Percentiles rank a stretch among this genome's conserved stretches.
Evolutionary conservation across 2,329 filamentous ascomycete species (phyloP).

Genomic region (Aspergillus thermomutatus): DNA sequence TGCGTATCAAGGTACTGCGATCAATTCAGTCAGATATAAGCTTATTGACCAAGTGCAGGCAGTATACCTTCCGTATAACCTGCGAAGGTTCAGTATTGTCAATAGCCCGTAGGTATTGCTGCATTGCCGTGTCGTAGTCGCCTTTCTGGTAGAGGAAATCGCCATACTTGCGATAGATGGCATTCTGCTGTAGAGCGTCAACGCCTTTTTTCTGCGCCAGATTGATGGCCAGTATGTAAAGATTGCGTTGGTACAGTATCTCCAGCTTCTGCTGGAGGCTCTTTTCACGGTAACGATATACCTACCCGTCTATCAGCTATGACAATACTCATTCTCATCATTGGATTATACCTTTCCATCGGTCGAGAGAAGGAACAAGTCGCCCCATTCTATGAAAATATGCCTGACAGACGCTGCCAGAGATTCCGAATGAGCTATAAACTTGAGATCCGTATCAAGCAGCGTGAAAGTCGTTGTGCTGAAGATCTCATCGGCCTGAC

Average conservation of each 20-base stretch:
- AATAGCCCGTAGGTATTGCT: constrained; percentile 93
- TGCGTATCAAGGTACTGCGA: constrained; percentile 87
- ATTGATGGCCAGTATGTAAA: constrained; percentile 88
- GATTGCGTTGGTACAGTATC: constrained; percentile 87
- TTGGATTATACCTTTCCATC: constrained; percentile 73
- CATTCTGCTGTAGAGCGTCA: constrained; percentile 75
- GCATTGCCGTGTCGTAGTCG: constrained; percentile 98
- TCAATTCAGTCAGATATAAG: constrained; percentile 10
- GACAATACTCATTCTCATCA: background rate
- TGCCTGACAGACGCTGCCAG: constrained; percentile 75
- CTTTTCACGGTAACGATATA: constrained; percentile 88
- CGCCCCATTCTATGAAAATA: constrained; percentile 84
- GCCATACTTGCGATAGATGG: constrained; percentile 90
- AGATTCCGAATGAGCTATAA: constrained; percentile 85
- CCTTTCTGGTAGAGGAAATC: constrained; percentile 93
- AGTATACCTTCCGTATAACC: constrained; percentile 77
- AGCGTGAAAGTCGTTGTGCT: constrained; percentile 85
- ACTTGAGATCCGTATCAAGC: constrained; percentile 85
- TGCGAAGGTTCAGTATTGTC: constrained; percentile 95
- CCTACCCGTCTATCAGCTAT: constrained; percentile 47
- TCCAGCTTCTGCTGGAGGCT: constrained; percentile 85
- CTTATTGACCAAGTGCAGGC: background rate
- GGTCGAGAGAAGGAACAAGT: constrained; percentile 82
- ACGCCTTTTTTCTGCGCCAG: constrained; percentile 86
- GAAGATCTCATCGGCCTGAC: constrained; percentile 72